Percentiles rank a stretch among this genome's conserved stretches.
phyloP scores from a whole-genome alignment of 2,329 filamentous ascomycete species.

The Cytospora piceicola region DNA sequence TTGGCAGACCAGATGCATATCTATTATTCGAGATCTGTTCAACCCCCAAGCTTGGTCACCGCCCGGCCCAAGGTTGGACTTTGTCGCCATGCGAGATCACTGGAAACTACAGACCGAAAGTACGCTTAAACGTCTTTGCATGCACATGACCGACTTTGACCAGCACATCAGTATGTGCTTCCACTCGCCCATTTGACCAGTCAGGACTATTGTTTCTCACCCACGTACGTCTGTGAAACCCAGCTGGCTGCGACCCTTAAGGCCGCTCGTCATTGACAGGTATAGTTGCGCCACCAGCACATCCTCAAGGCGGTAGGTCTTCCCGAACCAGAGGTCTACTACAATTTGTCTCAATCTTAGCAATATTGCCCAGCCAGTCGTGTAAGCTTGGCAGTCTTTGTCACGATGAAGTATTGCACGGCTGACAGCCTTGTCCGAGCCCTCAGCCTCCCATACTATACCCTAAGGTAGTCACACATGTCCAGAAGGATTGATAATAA shows the following conservation, averaged over 20 bases:
- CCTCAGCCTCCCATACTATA: too few species aligned
- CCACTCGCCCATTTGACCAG: conserved; percentile 10
- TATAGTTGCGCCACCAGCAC: neutral
- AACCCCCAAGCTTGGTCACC: neutral
- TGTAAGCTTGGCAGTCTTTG: too few species aligned
- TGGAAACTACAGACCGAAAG: neutral
- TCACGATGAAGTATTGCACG: too few species aligned
- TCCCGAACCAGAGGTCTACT: too few species aligned
- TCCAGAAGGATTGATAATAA: too few species aligned
- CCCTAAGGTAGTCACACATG: too few species aligned
- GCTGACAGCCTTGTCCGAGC: too few species aligned
- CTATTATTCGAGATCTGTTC: neutral
- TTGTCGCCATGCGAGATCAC: neutral
- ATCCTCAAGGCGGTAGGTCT: neutral
- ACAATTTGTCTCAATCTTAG: too few species aligned
- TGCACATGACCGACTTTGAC: conserved; percentile 1
- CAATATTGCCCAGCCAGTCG: too few species aligned
- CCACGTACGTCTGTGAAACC: conserved; percentile 14
- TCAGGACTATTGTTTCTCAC: neutral
- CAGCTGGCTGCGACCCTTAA: conserved; percentile 3
- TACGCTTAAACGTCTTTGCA: neutral
- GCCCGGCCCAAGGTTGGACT: neutral
- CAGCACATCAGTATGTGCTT: conserved; percentile 6
- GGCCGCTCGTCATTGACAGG: neutral
- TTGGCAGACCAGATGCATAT: conserved; percentile 4